Conservation (phyloP, 192 early-diverging fungal species). For the Backusella luteola region DNA sequence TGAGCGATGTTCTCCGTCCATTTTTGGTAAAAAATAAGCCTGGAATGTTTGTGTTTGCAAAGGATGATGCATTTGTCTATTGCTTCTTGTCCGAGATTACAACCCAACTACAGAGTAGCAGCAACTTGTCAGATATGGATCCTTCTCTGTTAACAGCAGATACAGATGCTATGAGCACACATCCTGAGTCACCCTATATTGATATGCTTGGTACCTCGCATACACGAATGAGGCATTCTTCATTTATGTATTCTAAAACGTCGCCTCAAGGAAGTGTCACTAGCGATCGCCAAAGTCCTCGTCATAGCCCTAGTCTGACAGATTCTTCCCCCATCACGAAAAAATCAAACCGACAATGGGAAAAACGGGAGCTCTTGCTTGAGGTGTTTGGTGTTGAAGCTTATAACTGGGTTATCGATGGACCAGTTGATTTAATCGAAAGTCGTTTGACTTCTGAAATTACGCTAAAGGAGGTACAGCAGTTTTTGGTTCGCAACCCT, state of each 20-base stretch:
- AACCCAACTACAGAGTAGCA: not conserved
- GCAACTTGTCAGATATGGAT: not conserved
- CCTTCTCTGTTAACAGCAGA: not conserved
- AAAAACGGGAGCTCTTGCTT: slow-evolving; percentile 55
- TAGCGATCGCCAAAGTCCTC: slow-evolving; percentile 11
- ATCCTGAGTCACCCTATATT: slow-evolving; percentile 28
- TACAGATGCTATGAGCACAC: not conserved
- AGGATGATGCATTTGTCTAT: slow-evolving; percentile 57
- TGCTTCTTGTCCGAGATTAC: slow-evolving; percentile 40
- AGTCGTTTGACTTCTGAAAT: slow-evolving; percentile 57
- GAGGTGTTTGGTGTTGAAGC: slow-evolving; percentile 74
- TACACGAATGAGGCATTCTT: slow-evolving; percentile 1
- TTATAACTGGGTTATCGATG: slow-evolving; percentile 52
- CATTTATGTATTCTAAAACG: not conserved
- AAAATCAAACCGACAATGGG: slow-evolving; percentile 12
- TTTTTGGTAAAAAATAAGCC: slow-evolving; percentile 72
- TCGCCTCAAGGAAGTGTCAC: slow-evolving; percentile 28
- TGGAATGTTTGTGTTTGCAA: slow-evolving; percentile 69
- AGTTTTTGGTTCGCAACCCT: slow-evolving; percentile 68
- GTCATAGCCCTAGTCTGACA: slow-evolving; percentile 3
- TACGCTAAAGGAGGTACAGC: slow-evolving; percentile 59
- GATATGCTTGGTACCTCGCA: not conserved
- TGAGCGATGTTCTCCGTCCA: slow-evolving; percentile 49
- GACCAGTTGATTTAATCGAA: slow-evolving; percentile 66
- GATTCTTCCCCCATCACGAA: slow-evolving; percentile 3